Base-by-base conservation (phyloP, 306 rosid species). In the Rosa multiflora region DNA sequence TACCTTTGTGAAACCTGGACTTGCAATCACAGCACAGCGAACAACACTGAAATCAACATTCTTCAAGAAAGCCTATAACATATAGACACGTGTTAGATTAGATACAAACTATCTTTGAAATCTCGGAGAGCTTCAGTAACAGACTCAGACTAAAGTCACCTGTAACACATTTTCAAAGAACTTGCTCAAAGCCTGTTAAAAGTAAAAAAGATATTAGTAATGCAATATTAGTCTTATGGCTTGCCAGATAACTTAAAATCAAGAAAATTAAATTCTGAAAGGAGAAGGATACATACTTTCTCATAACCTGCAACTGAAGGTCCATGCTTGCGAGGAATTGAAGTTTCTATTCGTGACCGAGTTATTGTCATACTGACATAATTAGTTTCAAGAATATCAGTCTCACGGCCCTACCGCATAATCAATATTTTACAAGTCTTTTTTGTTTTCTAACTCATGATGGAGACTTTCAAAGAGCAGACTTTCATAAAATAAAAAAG, bases 261-360 rank as follows among this genome's bases (percentile, higher is more conserved):
- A 62, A 46, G 68, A 70, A 47, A 76, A 14, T 20, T 0, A 29
- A 11, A 48, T 49, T 51, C 7, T 15, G 68, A 52, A 72, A 39
- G 18, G 69, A 77, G 52, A 53, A 71, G 66, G 52, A 83, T 76
- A n/a, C 85, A 18, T 90, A 95, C 99, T 82, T 89, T 62, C 82
- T 95, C 98, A 76, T 95, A 95, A 86, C 98, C 99, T 74, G 97
- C 98, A 83, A 92, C 90, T 52, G 90, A 95, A 76, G 96, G 92
- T 70, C 99, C 99, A 82, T 95, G 98, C 86, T 95, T 95, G 81
- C 98, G 98, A 81, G 99, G 99, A 83, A 95, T 95, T 67, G 98
- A 89, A 64, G 96, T 86, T 91, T 95, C 99, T 56, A 95, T 91
- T 70, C 98, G 89, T 0, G 99, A 87, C 32, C 93, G 98, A 71